Percentiles rank a stretch among this genome's conserved stretches.
phyloP scores from a whole-genome alignment of 2,329 filamentous ascomycete species.

The Aspergillus sp. region DNA sequence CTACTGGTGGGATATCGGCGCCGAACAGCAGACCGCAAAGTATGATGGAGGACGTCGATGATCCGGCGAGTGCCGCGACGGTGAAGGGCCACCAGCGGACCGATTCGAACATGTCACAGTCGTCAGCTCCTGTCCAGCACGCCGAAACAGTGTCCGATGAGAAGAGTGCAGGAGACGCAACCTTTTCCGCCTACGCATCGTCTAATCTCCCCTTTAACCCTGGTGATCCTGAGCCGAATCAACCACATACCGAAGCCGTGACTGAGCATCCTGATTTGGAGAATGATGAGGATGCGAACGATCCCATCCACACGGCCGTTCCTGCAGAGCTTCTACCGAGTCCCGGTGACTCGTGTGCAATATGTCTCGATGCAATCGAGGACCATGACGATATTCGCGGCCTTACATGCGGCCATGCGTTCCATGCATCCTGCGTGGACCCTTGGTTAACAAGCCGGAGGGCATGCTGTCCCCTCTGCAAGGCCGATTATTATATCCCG shows the following conservation, averaged over 20 bases:
- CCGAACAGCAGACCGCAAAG: slow-evolving; percentile 63
- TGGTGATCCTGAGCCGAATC: slow-evolving; percentile 9
- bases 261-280: slow-evolving; percentile 48
- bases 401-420: slow-evolving; percentile 91
- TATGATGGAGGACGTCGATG: slow-evolving; percentile 54
- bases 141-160: slow-evolving; percentile 8
- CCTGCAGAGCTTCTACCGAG: slow-evolving; percentile 71
- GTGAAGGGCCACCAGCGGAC: slow-evolving; percentile 12
- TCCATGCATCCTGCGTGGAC: slow-evolving; percentile 91
- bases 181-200: background rate
- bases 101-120: slow-evolving; percentile 8
- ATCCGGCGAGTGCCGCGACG: slow-evolving; percentile 15
- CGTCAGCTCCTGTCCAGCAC: slow-evolving; percentile 9
- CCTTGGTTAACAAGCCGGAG: slow-evolving; percentile 92
- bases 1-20: slow-evolving; percentile 71
- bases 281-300: slow-evolving; percentile 64
- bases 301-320: slow-evolving; percentile 71
- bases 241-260: slow-evolving; percentile 21
- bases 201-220: slow-evolving; percentile 2
- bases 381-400: slow-evolving; percentile 94
- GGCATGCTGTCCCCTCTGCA: slow-evolving; percentile 94
- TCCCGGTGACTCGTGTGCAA: slow-evolving; percentile 87
- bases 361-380: slow-evolving; percentile 88
- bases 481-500: slow-evolving; percentile 92
- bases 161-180: slow-evolving; percentile 6